Base-by-base conservation (phyloP, 2,329 filamentous ascomycete genomes). In the Aureobasidium sp. region DNA sequence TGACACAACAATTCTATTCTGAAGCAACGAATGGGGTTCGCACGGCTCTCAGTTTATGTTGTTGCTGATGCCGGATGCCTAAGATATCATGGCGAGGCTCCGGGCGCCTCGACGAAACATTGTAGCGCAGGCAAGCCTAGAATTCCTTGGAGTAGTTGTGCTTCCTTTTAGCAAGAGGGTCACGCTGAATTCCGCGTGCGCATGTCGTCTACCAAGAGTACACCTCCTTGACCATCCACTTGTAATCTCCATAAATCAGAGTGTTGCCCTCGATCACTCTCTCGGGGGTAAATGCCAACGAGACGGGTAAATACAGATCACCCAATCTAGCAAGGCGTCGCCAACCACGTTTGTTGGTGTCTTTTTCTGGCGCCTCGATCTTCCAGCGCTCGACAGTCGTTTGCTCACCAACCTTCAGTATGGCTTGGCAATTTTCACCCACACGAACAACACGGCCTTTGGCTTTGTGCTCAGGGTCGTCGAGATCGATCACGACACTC, bases 361-460 rank as follows among this genome's bases (percentile, higher is more conserved):
- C 58, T 5, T 56, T 57, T n/a, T 48, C 63, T 25, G 57, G 62
- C 44, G 49, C 58, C 27, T 42, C 64, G 68, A 76, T 82, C 67
- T 77, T 75, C 84, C 84, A 86, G 60, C 83, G 75, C 76, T 87
- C 85, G 1, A 79, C 74, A 22, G 77, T 74, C 12, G 82, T 68
- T 5, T 70, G 67, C 0, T 73, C 70, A 0, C 77, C 79, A 1
- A 72, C 70, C 64, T 81, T 77, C 55, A 84, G 36, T 5, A 88
- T 69, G 0, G 81, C 84, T 74, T 88, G 85, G 41, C 78, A 81
- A 64, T 76, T 80, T 62, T 77, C 73, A 0, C 83, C 85, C 1
- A 87, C 68, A 25, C 81, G 70, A 0, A 87, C 73, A 0, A 85
- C 75, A 64, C 82, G 72, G 0, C 85, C 85, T 1, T 79, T 72